Evolutionary conservation across 495 filamentous ascomycete genomes (phyloP).

Genomic region (Podospora sp.): DNA sequence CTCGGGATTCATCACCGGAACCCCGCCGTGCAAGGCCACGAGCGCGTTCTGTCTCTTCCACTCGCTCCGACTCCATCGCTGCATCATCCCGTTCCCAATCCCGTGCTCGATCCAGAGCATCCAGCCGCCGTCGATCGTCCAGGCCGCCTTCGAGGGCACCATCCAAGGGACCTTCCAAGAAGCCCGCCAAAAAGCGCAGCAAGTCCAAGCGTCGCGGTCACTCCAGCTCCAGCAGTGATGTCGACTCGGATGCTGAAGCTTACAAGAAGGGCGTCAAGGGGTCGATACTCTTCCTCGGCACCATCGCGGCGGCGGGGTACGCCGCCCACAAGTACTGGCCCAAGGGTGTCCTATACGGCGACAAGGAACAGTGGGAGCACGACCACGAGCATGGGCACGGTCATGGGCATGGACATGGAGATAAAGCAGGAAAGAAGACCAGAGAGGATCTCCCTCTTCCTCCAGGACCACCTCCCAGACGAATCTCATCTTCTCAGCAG

Average conservation of each 20-base stretch:
- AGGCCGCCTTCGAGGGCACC: background rate
- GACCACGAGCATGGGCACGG: constrained; percentile 7
- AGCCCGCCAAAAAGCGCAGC: background rate
- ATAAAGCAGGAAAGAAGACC: background rate
- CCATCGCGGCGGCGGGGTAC: constrained; percentile 40
- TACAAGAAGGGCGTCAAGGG: constrained; percentile 29
- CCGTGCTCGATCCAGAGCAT: background rate
- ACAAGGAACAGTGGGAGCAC: constrained; percentile 43
- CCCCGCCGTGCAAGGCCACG: background rate
- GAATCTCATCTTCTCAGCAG: background rate
- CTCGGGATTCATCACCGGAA: background rate
- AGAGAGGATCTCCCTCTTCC: background rate
- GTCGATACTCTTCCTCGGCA: constrained; percentile 43
- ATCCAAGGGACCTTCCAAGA: background rate
- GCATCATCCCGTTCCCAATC: background rate
- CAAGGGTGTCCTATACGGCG: constrained; percentile 42
- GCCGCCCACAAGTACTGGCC: constrained; percentile 46
- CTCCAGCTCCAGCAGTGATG: constrained; percentile 1
- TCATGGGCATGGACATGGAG: background rate
- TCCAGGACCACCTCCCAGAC: background rate
- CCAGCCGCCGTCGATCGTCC: constrained; percentile 5
- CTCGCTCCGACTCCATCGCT: background rate
- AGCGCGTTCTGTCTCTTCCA: background rate
- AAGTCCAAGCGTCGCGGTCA: background rate
- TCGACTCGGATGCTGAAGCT: background rate